phyloP scores from a whole-genome alignment of 331 rosid species.

The Cydonia oblonga region DNA sequence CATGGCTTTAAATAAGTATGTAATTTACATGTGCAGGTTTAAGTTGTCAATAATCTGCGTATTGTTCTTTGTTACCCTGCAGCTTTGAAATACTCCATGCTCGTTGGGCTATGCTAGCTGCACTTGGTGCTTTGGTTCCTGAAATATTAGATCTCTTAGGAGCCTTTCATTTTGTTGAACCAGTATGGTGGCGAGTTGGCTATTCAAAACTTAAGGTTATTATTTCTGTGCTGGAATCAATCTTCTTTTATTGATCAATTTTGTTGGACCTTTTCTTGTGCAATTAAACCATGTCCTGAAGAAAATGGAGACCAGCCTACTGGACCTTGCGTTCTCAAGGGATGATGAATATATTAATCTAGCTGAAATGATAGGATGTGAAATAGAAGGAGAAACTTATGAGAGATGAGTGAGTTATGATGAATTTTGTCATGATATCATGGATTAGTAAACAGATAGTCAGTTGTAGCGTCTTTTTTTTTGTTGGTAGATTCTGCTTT shows the following conservation, averaged over 20 bases:
- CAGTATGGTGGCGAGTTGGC: slow-evolving; percentile 98
- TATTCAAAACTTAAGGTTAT: slow-evolving; percentile 83
- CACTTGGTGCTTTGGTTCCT: slow-evolving; percentile 75
- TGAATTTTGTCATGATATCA: no score
- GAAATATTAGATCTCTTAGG: slow-evolving; percentile 66
- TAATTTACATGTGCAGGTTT: neutral
- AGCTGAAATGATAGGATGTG: neutral
- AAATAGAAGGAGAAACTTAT: neutral
- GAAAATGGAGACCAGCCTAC: neutral
- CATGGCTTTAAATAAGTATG: neutral
- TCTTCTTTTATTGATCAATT: neutral
- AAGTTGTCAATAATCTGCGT: neutral
- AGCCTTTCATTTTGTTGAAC: slow-evolving; percentile 81
- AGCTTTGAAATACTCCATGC: slow-evolving; percentile 95
- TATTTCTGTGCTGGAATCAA: neutral
- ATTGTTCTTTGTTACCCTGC: slow-evolving; percentile 16
- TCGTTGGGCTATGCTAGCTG: slow-evolving; percentile 98
- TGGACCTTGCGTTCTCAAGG: neutral
- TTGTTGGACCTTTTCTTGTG: neutral
- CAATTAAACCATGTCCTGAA: neutral
- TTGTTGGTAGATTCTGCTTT: no score
- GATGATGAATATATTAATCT: neutral
- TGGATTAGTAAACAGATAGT: no score
- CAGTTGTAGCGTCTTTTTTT: no score
- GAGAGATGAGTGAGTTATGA: neutral